Base-by-base conservation (phyloP, 116 monocot genomes). In the Cymodocea nodosa region DNA sequence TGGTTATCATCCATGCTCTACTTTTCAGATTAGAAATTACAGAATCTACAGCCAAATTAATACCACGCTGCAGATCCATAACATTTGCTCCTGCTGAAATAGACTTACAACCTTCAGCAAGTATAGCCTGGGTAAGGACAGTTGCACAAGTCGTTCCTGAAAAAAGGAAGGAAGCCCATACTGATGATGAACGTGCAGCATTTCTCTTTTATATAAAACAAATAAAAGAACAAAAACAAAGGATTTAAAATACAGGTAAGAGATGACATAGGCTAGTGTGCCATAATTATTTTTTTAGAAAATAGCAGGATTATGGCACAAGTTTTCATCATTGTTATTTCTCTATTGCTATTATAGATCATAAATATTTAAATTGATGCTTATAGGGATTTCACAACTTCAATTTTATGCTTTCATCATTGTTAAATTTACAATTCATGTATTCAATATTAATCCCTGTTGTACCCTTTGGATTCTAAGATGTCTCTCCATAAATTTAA, bases 61-160 rank as follows among this genome's bases (percentile, higher is more conserved):
- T 82, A 59, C 89, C 89, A 76, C 70, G 60, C 3, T 86, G 82
- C 80, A 89, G 76, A 72, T 89, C 93, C 93, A 89, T 93, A 60
- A 86, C 83, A 73, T 93, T 93, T 55, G 89, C 75, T 54, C 93
- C 89, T 58, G 93, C 80, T 67, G 93, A 83, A 69, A 93, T 84
- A 61, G 86, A 73, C 79, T 89, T 93, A 50, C 89, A 93, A 23
- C 89, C 93, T 81, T 93, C 93, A 39, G 75, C 66, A n/a, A 93
- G 69, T 71, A 93, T 93, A 62, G 93, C 89, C 63, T 89, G 93
- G 35, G 84, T 70, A 52, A 93, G 72, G 23, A 93, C 80, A 68
- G 93, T 93, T 62, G 89, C 89, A 69, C 86, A 93, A 17, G 93
- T 89, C 17, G 93, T 93, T 54, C 93, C 89, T 93, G 83, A 48